A percentile compares a stretch with the other conserved stretches of the same genome.
Evolutionary conservation across 805 yeast species (phyloP).

Genomic region (Candida koratica): DNA sequence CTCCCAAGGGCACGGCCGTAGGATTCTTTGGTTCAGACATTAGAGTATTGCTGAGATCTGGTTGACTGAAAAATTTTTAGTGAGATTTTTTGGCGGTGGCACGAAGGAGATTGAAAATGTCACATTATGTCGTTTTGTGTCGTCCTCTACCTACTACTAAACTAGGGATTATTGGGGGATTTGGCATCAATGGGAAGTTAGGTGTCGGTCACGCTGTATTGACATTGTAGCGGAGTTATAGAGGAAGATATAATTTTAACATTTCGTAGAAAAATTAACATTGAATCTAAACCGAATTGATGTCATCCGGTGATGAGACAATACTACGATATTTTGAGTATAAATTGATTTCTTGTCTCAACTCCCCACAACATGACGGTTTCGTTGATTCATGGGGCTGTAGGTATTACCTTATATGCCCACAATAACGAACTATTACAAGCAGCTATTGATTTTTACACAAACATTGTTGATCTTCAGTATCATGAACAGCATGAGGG

Average conservation of each 20-base stretch:
- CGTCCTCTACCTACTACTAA: neutral
- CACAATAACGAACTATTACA: slow-evolving; percentile 41
- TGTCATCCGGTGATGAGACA: slow-evolving; percentile 9
- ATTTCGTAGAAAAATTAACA: too few species aligned
- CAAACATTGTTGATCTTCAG: slow-evolving; percentile 36
- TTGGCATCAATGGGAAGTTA: too few species aligned
- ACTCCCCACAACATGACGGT: slow-evolving; percentile 21
- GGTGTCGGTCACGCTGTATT: too few species aligned
- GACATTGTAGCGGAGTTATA: too few species aligned
- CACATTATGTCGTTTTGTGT: neutral
- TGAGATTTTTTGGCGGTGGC: slow-evolving; percentile 1
- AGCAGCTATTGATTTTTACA: slow-evolving; percentile 55
- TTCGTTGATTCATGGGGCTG: slow-evolving; percentile 54
- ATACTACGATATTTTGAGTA: slow-evolving; percentile 5
- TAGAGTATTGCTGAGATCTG: slow-evolving; percentile 1
- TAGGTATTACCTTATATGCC: slow-evolving; percentile 52
- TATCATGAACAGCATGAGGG: slow-evolving; percentile 20
- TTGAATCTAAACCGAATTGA: slow-evolving; percentile 1
- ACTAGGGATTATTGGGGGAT: too few species aligned
- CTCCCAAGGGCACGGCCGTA: slow-evolving; percentile 53
- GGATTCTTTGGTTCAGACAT: slow-evolving; percentile 5
- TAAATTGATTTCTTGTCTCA: slow-evolving; percentile 4
- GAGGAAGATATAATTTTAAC: too few species aligned
- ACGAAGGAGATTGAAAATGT: neutral
- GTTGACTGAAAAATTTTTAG: slow-evolving; percentile 10